These are phyloP conservation scores for Coemansia asiatica DNA, from an alignment of 192 early-diverging fungal genomes.

Conservation along the genomic window DNA sequence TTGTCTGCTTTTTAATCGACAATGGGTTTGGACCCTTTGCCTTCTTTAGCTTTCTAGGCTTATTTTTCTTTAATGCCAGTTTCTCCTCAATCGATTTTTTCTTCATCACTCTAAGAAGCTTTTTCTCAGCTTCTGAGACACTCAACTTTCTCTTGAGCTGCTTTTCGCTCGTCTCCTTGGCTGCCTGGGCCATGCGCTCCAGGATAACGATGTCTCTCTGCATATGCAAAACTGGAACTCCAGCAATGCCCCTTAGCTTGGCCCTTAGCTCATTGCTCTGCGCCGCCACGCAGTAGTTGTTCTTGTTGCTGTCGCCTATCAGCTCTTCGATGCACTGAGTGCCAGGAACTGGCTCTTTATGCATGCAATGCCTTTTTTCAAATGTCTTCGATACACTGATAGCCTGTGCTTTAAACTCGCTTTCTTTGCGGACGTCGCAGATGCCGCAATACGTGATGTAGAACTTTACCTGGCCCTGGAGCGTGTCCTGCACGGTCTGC, in stretches of 20 bases:
- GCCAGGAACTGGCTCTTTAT: slow-evolving; percentile 61
- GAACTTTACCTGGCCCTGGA: slow-evolving; percentile 66
- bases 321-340: slow-evolving; percentile 73
- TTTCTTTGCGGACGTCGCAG: slow-evolving; percentile 66
- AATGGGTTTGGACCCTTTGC: slow-evolving; percentile 85
- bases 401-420: slow-evolving; percentile 62
- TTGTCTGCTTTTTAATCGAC: slow-evolving; percentile 72
- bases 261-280: slow-evolving; percentile 71
- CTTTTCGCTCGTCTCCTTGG: slow-evolving; percentile 45
- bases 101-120: slow-evolving; percentile 57
- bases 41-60: slow-evolving; percentile 62
- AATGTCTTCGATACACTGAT: slow-evolving; percentile 63
- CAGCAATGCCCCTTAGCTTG: slow-evolving; percentile 67
- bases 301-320: slow-evolving; percentile 71
- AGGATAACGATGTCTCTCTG: slow-evolving; percentile 75
- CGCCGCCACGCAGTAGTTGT: slow-evolving; percentile 84
- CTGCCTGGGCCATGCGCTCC: slow-evolving; percentile 68
- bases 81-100: slow-evolving; percentile 37
- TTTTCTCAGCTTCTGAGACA: slow-evolving; percentile 57
- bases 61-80: slow-evolving; percentile 12
- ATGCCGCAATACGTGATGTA: slow-evolving; percentile 75
- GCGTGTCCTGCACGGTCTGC: slow-evolving; percentile 62
- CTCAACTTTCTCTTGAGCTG: slow-evolving; percentile 52
- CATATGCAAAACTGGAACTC: slow-evolving; percentile 85
- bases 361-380: slow-evolving; percentile 80